Evolutionary conservation across 2,329 filamentous ascomycete genomes (phyloP), one percentile per base, ranked within the genome.

Genomic region (Davidsoniella virescens): DNA sequence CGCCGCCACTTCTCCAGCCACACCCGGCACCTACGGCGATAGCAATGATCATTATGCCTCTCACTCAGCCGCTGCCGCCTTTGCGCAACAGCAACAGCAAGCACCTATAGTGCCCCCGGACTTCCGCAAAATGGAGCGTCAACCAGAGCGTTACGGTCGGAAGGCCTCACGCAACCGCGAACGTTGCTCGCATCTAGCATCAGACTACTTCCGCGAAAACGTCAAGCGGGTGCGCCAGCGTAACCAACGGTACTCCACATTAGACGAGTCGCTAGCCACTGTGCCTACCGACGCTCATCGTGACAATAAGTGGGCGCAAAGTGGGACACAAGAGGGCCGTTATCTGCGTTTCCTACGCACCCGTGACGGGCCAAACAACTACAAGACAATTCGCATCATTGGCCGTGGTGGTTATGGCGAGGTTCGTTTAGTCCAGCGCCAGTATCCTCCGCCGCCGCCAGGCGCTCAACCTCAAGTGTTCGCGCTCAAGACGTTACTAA

Each of bases 381-480:
- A 86, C 66, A 70, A 76, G 51, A 85, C 82, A 0, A 70, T 87
- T 59, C 85, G 86, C 65, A 78, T 86, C 55, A 87, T 87, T 57
- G 83, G 83, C 55, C 86, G 86, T 66, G 83, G 83, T 62, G 83
- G 82, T 5, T 87, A 87, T 59, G 83, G 83, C 62, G 83, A 87
- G 62, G 82, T 87, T 56, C 82, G 82, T 61, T 69, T 87, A 44
- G 83, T 87, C 44, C 80, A 84, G 63, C 74, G 82, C 61, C 84
- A 80, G 67, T 53, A 53, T 36, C 51, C 47, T 26, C 51, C 51
- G 16, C 25, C 39, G 17, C 51, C 51, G 18, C 17, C 33, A 23
- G 51, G 46, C 12, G 76, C 78, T 49, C 82, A 86, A 58, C 79
- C 78, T 61, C 85, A 84, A 65, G 80, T 87, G 54, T 87, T 86